phyloP scores from a whole-genome alignment of 345 rosid genomes.

The Ricinus communis region DNA sequence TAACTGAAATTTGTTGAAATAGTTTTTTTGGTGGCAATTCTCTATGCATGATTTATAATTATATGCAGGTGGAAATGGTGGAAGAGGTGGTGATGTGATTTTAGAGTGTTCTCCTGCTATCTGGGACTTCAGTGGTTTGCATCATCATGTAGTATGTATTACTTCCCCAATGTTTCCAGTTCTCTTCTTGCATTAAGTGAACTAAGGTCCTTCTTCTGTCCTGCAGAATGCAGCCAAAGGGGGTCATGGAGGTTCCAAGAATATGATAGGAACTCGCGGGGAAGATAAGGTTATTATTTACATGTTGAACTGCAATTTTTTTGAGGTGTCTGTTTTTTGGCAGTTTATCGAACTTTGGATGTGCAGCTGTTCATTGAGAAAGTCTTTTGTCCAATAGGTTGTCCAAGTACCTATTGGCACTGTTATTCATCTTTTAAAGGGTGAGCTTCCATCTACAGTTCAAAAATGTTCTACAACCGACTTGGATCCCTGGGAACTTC shows the following conservation, averaged over 20 bases:
- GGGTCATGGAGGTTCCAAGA: conserved; percentile 78
- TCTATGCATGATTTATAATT: conserved; percentile 16
- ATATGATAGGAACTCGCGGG: conserved; percentile 85
- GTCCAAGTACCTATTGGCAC: conserved; percentile 86
- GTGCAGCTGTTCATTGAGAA: background rate
- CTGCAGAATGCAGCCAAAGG: conserved; percentile 76
- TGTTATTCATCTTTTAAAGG: conserved; percentile 76
- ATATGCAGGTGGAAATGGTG: conserved; percentile 95
- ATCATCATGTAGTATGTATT: conserved; percentile 72
- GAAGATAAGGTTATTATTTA: conserved; percentile 69
- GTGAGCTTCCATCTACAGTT: conserved; percentile 58
- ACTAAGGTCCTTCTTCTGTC: background rate
- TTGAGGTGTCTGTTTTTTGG: conserved; percentile 16
- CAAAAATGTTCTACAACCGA: conserved; percentile 38
- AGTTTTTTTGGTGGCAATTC: background rate
- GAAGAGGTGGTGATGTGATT: conserved; percentile 94
- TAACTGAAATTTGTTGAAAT: background rate
- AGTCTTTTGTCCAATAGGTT: conserved; percentile 40
- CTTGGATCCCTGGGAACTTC: conserved; percentile 94
- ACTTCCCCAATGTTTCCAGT: background rate
- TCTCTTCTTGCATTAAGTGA: background rate
- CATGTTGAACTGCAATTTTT: conserved; percentile 8
- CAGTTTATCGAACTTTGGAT: background rate
- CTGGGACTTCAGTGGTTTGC: conserved; percentile 92
- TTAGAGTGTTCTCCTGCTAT: conserved; percentile 74